phyloP scores from a whole-genome alignment of 2,329 filamentous ascomycete genomes.

The Cercospora janseana region DNA sequence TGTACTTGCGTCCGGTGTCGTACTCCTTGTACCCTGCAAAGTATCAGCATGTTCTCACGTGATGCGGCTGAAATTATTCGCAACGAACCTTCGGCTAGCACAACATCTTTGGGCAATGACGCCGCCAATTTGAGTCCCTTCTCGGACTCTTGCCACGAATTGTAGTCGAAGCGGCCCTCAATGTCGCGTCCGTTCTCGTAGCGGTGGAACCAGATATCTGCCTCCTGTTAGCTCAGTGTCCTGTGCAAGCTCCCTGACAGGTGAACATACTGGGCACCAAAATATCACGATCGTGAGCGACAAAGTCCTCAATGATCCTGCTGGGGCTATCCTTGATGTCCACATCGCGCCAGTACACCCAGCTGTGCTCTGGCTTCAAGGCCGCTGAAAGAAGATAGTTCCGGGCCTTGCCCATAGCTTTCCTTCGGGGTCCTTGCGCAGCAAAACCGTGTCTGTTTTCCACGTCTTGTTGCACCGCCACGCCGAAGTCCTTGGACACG shows the following conservation, averaged over 20 bases:
- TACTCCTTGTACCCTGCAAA: conserved; percentile 81
- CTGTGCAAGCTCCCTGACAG: neutral
- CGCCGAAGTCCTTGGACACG: conserved; percentile 87
- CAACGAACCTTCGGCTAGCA: conserved; percentile 77
- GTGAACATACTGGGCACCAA: conserved; percentile 80
- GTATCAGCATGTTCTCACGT: conserved; percentile 6
- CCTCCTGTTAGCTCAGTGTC: conserved; percentile 21
- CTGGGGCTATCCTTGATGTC: conserved; percentile 90
- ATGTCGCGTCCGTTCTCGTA: conserved; percentile 77
- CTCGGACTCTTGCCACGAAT: conserved; percentile 95
- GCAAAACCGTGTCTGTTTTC: conserved; percentile 80
- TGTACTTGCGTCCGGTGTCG: conserved; percentile 83
- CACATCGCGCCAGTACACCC: conserved; percentile 98
- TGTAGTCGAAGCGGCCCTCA: conserved; percentile 97
- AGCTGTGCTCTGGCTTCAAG: conserved; percentile 89
- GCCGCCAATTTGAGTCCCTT: conserved; percentile 73
- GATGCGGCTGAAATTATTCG: neutral
- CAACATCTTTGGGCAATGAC: conserved; percentile 71
- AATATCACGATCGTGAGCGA: conserved; percentile 88
- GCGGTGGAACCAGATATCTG: conserved; percentile 96
- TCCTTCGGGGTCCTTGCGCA: conserved; percentile 85
- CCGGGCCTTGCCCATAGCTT: conserved; percentile 82
- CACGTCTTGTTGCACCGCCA: conserved; percentile 71
- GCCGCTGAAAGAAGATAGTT: conserved; percentile 87
- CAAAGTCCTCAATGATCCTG: conserved; percentile 89